Base-by-base conservation (phyloP, 176 grass and related monocot species). In the Musa schizocarpa region DNA sequence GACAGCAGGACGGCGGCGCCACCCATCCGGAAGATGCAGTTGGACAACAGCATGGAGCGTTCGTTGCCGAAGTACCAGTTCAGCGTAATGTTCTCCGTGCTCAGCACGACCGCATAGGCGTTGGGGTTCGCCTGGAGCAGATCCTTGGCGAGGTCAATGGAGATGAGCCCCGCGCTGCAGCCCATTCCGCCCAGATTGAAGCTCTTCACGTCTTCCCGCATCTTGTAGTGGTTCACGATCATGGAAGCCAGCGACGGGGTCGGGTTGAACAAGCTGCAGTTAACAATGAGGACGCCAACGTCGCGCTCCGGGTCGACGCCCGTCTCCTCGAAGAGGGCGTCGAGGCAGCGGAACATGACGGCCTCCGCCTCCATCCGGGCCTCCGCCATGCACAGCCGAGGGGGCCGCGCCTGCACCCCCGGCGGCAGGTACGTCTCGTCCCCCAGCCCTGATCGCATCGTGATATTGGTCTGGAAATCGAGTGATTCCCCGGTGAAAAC, bases 1-100 rank as follows among this genome's bases (percentile, higher is more conserved):
- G 90, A 92, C 65, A 92, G 90, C 72, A 92, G 86, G 20, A 85
- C 81, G 21, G 90, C 90, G 0, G 86, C 84, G 29, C 86, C 81
- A 52, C 90, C 90, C 86, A 89, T 89, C 75, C 90, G 90, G 67
- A 92, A 92, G 81, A 92, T 89, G 84, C 90, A 92, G 79, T 92
- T 92, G 72, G 90, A 86, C 1, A 92, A 78, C 3, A 92, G 84
- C 90, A 92, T 92, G 8, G 90, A 84, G 24, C 86, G 79, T 68
- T 92, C 86, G 79, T 89, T 86, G 2, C 90, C 90, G 56, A 89
- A 86, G 84, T 92, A 92, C 90, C 90, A 89, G 79, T 88, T 86
- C 63, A 92, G 83, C 2, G 90, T 89, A n/a, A 92, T 75, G 81
- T 88, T 89, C 83, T 92, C 90, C 2, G 90, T 92, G 86, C 90